These are phyloP conservation scores for Paracorniculantispora psalliotae DNA, from an alignment of 2,329 filamentous ascomycete species.

Conservation along the genomic window DNA sequence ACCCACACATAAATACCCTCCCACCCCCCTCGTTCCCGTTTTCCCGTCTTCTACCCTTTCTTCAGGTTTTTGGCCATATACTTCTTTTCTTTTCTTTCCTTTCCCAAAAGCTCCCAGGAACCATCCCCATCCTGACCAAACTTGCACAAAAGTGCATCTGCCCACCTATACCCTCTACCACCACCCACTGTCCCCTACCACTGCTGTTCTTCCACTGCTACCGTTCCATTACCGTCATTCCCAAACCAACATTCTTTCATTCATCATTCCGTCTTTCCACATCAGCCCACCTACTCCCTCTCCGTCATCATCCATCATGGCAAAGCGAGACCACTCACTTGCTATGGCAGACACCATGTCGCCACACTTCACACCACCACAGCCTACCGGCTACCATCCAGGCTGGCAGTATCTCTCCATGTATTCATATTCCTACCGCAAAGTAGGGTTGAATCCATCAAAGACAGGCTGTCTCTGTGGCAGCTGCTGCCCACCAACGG, in stretches of 20 bases:
- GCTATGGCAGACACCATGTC: neutral
- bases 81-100: neutral
- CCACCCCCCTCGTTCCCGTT: neutral
- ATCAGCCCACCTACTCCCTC: neutral
- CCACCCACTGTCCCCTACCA: neutral
- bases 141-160: neutral
- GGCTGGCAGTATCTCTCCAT: neutral
- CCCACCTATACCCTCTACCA: neutral
- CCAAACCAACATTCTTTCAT: neutral
- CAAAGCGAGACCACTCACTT: neutral
- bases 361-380: neutral
- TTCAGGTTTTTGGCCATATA: neutral
- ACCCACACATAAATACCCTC: slow-evolving; percentile 13
- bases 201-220: neutral
- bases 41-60: neutral
- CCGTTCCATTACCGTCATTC: neutral
- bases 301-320: neutral
- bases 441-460: neutral
- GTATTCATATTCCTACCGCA: neutral
- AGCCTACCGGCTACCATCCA: neutral
- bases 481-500: neutral
- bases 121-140: neutral
- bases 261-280: neutral
- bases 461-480: neutral
- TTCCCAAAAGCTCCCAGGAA: neutral